Evolutionary conservation across 257 asterid genomes (phyloP).

Genomic region (Solanum rostratum): DNA sequence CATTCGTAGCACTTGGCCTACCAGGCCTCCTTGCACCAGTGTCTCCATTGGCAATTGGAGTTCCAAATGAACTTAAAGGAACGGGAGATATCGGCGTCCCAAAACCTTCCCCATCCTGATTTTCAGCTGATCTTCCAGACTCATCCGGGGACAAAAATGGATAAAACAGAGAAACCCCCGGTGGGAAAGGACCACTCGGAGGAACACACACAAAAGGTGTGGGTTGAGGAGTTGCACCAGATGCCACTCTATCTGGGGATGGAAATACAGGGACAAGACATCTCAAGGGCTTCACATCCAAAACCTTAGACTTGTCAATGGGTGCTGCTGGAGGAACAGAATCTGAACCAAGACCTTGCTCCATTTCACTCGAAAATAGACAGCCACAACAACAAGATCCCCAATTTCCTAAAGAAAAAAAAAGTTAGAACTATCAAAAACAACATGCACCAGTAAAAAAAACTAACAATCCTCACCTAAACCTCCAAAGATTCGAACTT

Average conservation of each 20-base stretch:
- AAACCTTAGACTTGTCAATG: slow-evolving; percentile 70
- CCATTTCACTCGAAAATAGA: slow-evolving; percentile 33
- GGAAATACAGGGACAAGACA: slow-evolving; percentile 75
- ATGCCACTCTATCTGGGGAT: slow-evolving; percentile 35
- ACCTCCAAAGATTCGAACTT: slow-evolving; percentile 1
- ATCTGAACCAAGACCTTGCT: slow-evolving; percentile 42
- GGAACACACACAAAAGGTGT: slow-evolving; percentile 83
- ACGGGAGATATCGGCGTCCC: slow-evolving; percentile 39
- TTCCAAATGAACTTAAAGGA: slow-evolving; percentile 61
- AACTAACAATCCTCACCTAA: not conserved
- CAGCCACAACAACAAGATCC: not conserved
- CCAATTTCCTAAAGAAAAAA: not conserved
- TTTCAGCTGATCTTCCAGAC: slow-evolving; percentile 14
- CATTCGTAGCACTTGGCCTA: slow-evolving; percentile 14
- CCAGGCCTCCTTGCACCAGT: slow-evolving; percentile 21
- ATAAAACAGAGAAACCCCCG: slow-evolving; percentile 79
- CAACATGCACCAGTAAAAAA: not conserved
- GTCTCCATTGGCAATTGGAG: slow-evolving; percentile 52
- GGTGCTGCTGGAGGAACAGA: slow-evolving; percentile 32
- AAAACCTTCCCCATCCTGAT: slow-evolving; percentile 16
- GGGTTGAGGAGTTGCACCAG: slow-evolving; percentile 43
- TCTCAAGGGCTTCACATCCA: slow-evolving; percentile 69
- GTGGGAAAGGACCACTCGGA: slow-evolving; percentile 88
- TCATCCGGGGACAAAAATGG: slow-evolving; percentile 41
- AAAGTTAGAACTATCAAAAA: not conserved